Evolutionary conservation across 352 stramenopile species (phyloP), one percentile per base, ranked within the genome.

Genomic region (Phytopythium vexans): DNA sequence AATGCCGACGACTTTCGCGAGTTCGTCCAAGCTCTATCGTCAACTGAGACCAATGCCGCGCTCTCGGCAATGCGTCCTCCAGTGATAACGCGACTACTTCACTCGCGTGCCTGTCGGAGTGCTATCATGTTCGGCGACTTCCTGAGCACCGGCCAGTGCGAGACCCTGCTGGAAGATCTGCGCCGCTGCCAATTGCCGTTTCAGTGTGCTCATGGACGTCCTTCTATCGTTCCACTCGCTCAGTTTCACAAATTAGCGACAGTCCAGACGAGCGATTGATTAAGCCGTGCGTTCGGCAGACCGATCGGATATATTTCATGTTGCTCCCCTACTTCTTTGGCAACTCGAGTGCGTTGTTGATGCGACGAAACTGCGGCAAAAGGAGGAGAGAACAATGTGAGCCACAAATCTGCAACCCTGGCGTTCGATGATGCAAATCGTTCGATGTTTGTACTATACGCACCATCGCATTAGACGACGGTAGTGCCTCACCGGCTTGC

Each of bases 81-180:
- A 34, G 77, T 86, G 38, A 81, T 97, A 41, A 95, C 83, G 10
- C 76, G 83, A 27, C 70, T 96, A 6, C 53, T 97, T 0, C 82
- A 95, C 50, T 97, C 87, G 9, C 72, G 91, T 40, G 91, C 89
- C 8, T 97, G 91, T 40, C 77, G 91, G 8, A 96, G 91, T 54
- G 89, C 89, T 3, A 95, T 96, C 42, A 97, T 97, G 91, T 97
- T 97, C 77, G 91, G 91, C 12, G 91, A 97, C 52, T 66, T 66
- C 34, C 52, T 97, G 31, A 81, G 77, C 46, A 34, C 82, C 35
- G 66, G 65, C 11, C 70, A 94, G 60, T 96, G 87, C 43, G 53
- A 71, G 16, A 56, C 85, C 0, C 66, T 97, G 27, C 72, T 97
- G 8, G 49, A 80, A 14, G 66, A 77, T 16, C 68, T 97, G 0